Evolutionary conservation across 23 red algal species (phyloP).

Genomic region (Cyanidioschyzon merolae): DNA sequence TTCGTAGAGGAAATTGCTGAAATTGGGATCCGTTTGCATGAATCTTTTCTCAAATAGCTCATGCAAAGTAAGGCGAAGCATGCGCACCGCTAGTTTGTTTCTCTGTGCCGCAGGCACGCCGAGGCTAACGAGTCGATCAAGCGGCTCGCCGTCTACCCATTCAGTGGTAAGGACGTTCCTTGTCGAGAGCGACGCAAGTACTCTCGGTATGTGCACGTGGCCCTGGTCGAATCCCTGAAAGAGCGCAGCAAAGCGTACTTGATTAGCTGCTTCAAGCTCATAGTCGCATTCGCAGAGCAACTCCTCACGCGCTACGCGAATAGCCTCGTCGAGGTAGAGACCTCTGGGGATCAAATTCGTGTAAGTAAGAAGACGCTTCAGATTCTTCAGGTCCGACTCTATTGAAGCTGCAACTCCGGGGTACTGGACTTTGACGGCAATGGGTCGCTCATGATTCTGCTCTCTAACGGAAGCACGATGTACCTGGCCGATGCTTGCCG

Average conservation of each 20-base stretch:
- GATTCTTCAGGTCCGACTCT: slow-evolving; percentile 44
- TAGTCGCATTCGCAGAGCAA: slow-evolving; percentile 61
- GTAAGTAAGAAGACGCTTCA: slow-evolving; percentile 48
- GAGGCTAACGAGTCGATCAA: slow-evolving; percentile 17
- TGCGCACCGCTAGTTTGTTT: background rate
- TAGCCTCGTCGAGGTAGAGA: slow-evolving; percentile 39
- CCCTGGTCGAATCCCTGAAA: slow-evolving; percentile 8
- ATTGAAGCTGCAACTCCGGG: slow-evolving; percentile 53
- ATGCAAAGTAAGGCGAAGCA: slow-evolving; percentile 35
- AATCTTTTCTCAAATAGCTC: slow-evolving; percentile 58
- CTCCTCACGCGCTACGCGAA: slow-evolving; percentile 47
- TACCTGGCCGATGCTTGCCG: slow-evolving; percentile 75
- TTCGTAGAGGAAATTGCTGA: slow-evolving; percentile 66
- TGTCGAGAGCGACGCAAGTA: slow-evolving; percentile 32
- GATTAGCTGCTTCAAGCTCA: slow-evolving; percentile 44
- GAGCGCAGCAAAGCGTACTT: slow-evolving; percentile 19
- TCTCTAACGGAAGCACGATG: slow-evolving; percentile 23
- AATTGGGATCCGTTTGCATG: slow-evolving; percentile 78
- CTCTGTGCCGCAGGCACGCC: slow-evolving; percentile 10
- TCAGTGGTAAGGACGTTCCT: slow-evolving; percentile 37
- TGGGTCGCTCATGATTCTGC: background rate
- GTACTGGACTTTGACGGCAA: slow-evolving; percentile 75
- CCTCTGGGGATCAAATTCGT: slow-evolving; percentile 27
- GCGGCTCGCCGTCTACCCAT: slow-evolving; percentile 38
- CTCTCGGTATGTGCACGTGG: slow-evolving; percentile 31